Evolutionary conservation across 305 asterid genomes (phyloP).

Genomic region (Rubia occidens): DNA sequence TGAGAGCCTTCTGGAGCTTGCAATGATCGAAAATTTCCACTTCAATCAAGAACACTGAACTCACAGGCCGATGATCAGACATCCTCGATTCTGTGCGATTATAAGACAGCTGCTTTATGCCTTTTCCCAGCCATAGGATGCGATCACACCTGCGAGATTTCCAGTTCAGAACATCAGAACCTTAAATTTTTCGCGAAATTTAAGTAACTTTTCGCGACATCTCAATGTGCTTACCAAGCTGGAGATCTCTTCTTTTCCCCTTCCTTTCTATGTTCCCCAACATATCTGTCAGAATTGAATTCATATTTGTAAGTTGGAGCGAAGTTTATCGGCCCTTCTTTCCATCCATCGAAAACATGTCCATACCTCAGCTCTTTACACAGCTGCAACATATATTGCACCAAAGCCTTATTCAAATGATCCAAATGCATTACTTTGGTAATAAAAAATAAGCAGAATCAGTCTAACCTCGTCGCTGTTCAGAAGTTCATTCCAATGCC

Average conservation of each 20-base stretch:
- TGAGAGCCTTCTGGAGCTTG: constrained; percentile 75
- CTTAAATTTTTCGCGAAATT: background rate
- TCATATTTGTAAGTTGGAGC: constrained; percentile 91
- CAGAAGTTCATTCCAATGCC: constrained; percentile 64
- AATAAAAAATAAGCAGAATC: background rate
- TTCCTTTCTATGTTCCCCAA: constrained; percentile 58
- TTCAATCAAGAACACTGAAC: constrained; percentile 55
- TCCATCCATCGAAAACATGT: constrained; percentile 76
- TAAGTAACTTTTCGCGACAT: background rate
- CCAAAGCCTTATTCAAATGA: constrained; percentile 11
- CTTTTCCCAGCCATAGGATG: constrained; percentile 81
- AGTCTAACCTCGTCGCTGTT: constrained; percentile 53
- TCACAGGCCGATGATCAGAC: constrained; percentile 89
- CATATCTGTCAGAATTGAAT: constrained; percentile 56
- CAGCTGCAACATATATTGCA: constrained; percentile 37
- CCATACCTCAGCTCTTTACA: constrained; percentile 58
- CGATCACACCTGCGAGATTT: constrained; percentile 76
- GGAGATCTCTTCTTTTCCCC: constrained; percentile 91
- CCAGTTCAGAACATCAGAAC: constrained; percentile 3
- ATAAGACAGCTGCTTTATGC: constrained; percentile 65
- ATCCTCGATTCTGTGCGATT: constrained; percentile 50
- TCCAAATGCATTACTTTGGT: background rate
- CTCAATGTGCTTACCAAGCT: constrained; percentile 52
- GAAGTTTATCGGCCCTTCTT: constrained; percentile 68
- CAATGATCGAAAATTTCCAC: constrained; percentile 73